Conservation (phyloP, 129 eudicot genomes). For the Artemisia annua region DNA sequence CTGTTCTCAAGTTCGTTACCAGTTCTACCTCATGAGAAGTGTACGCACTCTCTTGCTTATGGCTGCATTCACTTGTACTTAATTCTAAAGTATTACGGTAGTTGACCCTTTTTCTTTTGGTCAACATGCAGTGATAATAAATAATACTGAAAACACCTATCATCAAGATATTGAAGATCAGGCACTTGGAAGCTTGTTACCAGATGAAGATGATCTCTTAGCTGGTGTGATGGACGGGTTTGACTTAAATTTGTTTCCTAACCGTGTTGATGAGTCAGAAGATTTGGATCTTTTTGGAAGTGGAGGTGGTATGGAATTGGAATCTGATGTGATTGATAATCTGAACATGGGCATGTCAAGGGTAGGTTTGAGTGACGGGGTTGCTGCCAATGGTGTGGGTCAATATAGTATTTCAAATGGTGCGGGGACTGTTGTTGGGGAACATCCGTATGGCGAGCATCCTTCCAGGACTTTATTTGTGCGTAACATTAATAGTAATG, state of each 20-base stretch:
- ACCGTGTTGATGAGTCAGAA: slow-evolving; percentile 57
- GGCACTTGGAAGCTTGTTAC: slow-evolving; percentile 60
- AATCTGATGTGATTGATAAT: slow-evolving; percentile 51
- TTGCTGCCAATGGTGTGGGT: slow-evolving; percentile 43
- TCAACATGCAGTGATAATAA: slow-evolving; percentile 46
- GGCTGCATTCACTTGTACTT: slow-evolving; percentile 1
- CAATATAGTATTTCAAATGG: slow-evolving; percentile 46
- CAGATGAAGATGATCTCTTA: slow-evolving; percentile 87
- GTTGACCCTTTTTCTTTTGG: slow-evolving; percentile 18
- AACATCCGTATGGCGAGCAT: slow-evolving; percentile 93
- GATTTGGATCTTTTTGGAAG: slow-evolving; percentile 84
- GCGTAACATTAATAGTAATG: slow-evolving; percentile 86
- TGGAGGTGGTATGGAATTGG: slow-evolving; percentile 91
- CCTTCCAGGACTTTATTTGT: slow-evolving; percentile 95
- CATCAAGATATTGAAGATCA: slow-evolving; percentile 37
- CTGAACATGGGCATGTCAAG: slow-evolving; percentile 43
- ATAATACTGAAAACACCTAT: slow-evolving; percentile 26
- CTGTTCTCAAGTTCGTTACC: slow-evolving; percentile 82
- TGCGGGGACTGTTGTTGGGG: slow-evolving; percentile 66
- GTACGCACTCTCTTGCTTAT: slow-evolving; percentile 38
- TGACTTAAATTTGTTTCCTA: slow-evolving; percentile 43
- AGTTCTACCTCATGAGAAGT: slow-evolving; percentile 61
- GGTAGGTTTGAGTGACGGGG: slow-evolving; percentile 53
- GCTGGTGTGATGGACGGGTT: slow-evolving; percentile 68
- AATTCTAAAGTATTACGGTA: neutral